phyloP scores from a whole-genome alignment of 2,329 filamentous ascomycete genomes.

The Microcyclosporella mali region DNA sequence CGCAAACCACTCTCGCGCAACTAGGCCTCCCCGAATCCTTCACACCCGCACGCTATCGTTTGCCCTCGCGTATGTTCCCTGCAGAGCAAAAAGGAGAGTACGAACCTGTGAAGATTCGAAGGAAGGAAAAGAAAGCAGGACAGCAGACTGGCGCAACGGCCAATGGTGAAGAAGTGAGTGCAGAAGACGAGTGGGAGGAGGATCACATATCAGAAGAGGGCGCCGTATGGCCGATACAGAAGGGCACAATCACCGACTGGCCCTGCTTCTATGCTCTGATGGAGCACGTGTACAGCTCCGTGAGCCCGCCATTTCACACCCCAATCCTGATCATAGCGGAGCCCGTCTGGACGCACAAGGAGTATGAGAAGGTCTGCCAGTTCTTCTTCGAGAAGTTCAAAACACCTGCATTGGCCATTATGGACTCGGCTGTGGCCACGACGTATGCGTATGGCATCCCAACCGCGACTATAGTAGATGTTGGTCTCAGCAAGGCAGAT shows the following conservation, averaged over 20 bases:
- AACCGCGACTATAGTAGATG: slow-evolving; percentile 80
- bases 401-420: slow-evolving; percentile 81
- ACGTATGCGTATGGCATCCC: slow-evolving; percentile 73
- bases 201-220: slow-evolving; percentile 82
- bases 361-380: slow-evolving; percentile 80
- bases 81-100: slow-evolving; percentile 69
- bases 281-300: slow-evolving; percentile 80
- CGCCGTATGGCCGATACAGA: slow-evolving; percentile 77
- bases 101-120: slow-evolving; percentile 73
- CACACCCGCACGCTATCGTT: slow-evolving; percentile 77
- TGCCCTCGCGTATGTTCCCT: slow-evolving; percentile 90
- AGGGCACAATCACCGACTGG: slow-evolving; percentile 84
- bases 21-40: slow-evolving; percentile 84
- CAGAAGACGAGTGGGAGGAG: slow-evolving; percentile 71
- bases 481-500: slow-evolving; percentile 88
- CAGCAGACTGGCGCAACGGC: slow-evolving; percentile 10
- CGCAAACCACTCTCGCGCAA: slow-evolving; percentile 84
- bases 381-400: slow-evolving; percentile 98
- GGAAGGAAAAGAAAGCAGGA: slow-evolving; percentile 30
- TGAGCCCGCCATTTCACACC: slow-evolving; percentile 89
- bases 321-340: slow-evolving; percentile 86
- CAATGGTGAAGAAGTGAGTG: slow-evolving; percentile 31
- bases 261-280: slow-evolving; percentile 87
- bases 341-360: slow-evolving; percentile 81
- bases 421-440: slow-evolving; percentile 82